Evolutionary conservation across 441 rosid genomes (phyloP).

Genomic region (Populus hybrid): DNA sequence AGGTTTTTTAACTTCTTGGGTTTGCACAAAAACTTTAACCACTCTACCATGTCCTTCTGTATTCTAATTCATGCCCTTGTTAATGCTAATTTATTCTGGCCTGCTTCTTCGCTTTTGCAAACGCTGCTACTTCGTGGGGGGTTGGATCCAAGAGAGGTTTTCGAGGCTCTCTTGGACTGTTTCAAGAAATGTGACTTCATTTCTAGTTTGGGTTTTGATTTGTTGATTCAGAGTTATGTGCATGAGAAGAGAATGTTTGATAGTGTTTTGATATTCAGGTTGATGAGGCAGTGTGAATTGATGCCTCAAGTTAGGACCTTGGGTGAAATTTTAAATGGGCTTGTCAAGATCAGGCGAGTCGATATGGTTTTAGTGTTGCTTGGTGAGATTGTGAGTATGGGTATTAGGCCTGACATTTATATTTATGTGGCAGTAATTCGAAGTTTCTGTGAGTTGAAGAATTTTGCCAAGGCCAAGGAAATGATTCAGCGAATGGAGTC

Average conservation of each 20-base stretch:
- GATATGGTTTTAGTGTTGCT: conserved; percentile 53
- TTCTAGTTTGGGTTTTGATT: no score
- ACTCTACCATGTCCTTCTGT: conserved; percentile 72
- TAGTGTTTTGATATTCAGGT: no score
- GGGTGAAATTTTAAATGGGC: no score
- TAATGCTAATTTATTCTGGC: conserved; percentile 58
- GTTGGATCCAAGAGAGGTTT: no score
- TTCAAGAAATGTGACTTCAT: no score
- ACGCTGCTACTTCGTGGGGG: conserved; percentile 56
- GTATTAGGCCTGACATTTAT: no score
- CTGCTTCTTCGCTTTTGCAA: conserved; percentile 83
- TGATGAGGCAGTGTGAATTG: no score
- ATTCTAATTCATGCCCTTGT: conserved; percentile 69
- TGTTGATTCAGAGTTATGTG: no score
- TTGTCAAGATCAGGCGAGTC: conserved; percentile 34
- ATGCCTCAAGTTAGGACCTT: no score
- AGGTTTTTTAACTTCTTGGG: no score
- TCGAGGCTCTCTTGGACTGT: no score
- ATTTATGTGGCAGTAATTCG: conserved; percentile 41
- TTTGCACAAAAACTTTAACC: conserved; percentile 62
- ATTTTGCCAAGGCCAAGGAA: conserved; percentile 57
- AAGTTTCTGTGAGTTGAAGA: conserved; percentile 66
- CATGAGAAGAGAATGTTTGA: no score
- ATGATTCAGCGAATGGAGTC: conserved; percentile 53
- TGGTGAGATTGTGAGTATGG: conserved; percentile 41